Conservation (phyloP, 2,329 filamentous ascomycete genomes). For the Botrytis fabae region DNA sequence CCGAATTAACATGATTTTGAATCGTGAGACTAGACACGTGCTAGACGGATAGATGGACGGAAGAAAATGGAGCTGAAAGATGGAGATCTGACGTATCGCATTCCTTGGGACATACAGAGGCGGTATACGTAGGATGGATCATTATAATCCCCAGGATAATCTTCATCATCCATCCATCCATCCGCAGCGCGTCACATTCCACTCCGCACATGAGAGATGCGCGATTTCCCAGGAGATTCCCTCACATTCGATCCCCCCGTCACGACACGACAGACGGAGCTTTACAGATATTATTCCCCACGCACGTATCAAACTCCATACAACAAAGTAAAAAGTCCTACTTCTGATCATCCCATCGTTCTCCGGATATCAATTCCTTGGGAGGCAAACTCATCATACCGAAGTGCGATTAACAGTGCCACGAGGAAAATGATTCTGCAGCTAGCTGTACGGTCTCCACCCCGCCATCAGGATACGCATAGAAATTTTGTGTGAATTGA, state of each 20-base stretch:
- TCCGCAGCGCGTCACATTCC: background rate
- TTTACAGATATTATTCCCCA: slow-evolving; percentile 16
- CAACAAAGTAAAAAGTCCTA: slow-evolving; percentile 5
- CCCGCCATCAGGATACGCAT: background rate
- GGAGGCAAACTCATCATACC: background rate
- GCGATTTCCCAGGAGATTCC: background rate
- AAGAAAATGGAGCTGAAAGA: background rate
- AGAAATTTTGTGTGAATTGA: slow-evolving; percentile 11
- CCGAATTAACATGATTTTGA: background rate
- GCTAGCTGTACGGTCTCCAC: background rate
- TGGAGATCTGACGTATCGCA: background rate
- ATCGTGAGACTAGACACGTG: background rate
- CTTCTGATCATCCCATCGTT: background rate
- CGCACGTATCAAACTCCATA: slow-evolving; percentile 9
- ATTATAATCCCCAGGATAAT: slow-evolving; percentile 16
- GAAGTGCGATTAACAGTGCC: slow-evolving; percentile 10
- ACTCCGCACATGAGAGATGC: too few relatives aligned
- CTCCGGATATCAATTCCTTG: background rate
- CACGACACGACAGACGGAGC: slow-evolving; percentile 1
- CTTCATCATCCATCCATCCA: background rate
- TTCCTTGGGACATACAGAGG: background rate
- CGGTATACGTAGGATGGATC: slow-evolving; percentile 18
- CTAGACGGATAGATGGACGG: too few relatives aligned
- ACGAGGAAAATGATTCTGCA: slow-evolving; percentile 1
- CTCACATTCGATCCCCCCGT: slow-evolving; percentile 1